Evolutionary conservation across 106 monocot genomes (phyloP).

Genomic region (Phalaenopsis aphrodite): DNA sequence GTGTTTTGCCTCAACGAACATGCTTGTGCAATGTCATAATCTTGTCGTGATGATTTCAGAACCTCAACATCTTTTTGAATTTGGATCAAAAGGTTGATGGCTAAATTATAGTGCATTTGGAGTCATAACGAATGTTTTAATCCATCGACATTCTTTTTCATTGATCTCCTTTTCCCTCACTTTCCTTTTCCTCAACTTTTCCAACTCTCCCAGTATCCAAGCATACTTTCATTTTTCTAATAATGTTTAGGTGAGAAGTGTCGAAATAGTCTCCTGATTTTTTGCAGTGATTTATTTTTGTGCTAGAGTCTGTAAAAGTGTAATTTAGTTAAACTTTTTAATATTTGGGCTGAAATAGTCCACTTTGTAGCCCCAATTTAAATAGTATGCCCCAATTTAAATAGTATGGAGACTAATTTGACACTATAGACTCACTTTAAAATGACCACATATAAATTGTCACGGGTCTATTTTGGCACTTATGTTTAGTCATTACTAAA

Average conservation of each 20-base stretch:
- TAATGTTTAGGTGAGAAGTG: not conserved
- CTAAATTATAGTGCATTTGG: not conserved
- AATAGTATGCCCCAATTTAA: no score
- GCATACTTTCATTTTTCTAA: not conserved
- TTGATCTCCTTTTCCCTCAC: not conserved
- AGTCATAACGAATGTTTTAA: not conserved
- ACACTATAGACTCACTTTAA: no score
- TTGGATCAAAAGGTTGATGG: not conserved
- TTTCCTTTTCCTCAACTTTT: no score
- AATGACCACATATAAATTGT: no score
- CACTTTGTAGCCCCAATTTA: no score
- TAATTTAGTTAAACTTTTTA: no score
- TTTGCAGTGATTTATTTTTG: no score
- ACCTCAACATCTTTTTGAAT: not conserved
- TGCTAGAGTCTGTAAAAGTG: no score
- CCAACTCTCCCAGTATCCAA: not conserved
- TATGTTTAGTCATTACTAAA: not conserved
- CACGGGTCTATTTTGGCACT: no score
- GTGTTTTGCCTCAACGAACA: not conserved
- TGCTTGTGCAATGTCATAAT: not conserved
- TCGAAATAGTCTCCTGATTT: no score
- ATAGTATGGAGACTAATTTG: no score
- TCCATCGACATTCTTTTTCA: not conserved
- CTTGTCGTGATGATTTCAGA: not conserved
- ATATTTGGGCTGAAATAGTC: no score